A percentile compares a stretch with the other conserved stretches of the same genome.
These are phyloP conservation scores for Epithemia pelagica DNA, from an alignment of 108 stramenopile genomes.

Conservation along the genomic window DNA sequence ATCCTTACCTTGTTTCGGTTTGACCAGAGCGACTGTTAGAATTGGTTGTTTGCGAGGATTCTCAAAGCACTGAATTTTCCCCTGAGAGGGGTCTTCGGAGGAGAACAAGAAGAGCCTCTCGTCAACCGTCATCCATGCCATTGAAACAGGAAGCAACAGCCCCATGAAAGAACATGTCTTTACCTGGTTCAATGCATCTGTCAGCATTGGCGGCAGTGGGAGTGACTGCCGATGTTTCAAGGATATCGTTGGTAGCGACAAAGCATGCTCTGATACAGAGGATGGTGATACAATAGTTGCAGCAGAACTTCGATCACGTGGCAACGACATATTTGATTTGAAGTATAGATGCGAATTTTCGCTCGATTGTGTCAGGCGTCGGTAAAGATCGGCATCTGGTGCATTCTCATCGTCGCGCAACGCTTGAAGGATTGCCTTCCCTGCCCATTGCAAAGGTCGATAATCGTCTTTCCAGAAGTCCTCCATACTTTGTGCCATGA, in stretches of 20 bases:
- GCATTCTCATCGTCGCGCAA: conserved; percentile 71
- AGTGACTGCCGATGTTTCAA: conserved; percentile 43
- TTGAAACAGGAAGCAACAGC: conserved; percentile 75
- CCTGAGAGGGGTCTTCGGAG: conserved; percentile 29
- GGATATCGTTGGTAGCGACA: conserved; percentile 5
- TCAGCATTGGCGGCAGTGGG: conserved; percentile 59
- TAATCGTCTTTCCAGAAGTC: conserved; percentile 72
- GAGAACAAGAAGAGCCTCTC: conserved; percentile 82
- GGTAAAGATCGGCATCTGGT: conserved; percentile 73
- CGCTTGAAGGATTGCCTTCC: conserved; percentile 46
- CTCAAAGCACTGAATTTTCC: conserved; percentile 60
- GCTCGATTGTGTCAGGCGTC: conserved; percentile 28
- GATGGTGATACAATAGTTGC: neutral
- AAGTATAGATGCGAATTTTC: conserved; percentile 2
- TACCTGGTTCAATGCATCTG: conserved; percentile 30
- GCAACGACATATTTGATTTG: neutral
- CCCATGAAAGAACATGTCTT: conserved; percentile 80
- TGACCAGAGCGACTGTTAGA: conserved; percentile 71
- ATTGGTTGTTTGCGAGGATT: conserved; percentile 79
- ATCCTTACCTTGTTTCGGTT: conserved; percentile 65
- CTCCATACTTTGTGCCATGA: no score
- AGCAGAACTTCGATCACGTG: neutral
- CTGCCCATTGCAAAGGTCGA: conserved; percentile 54
- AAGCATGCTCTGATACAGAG: neutral
- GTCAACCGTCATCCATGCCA: conserved; percentile 92